Conservation (phyloP, 2,329 filamentous ascomycete species). For the Fusarium sp. region DNA sequence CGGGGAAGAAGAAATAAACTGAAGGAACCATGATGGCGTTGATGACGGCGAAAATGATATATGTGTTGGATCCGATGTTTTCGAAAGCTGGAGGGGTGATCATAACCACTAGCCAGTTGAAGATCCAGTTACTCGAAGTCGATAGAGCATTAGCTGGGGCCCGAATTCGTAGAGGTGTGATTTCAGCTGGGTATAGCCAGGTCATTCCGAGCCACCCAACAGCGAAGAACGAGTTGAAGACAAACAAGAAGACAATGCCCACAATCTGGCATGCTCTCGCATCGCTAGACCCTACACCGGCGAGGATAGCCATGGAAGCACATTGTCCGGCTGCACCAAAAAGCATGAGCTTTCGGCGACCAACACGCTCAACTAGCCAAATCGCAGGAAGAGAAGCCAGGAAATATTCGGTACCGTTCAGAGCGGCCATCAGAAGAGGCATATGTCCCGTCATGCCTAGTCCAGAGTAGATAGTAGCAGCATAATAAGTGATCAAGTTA, state of each 20-base stretch:
- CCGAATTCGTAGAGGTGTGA: conserved; percentile 74
- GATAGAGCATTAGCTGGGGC: conserved; percentile 69
- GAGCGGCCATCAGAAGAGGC: conserved; percentile 66
- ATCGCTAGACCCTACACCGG: conserved; percentile 63
- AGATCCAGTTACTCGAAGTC: conserved; percentile 69
- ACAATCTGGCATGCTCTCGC: conserved; percentile 65
- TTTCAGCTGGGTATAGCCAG: conserved; percentile 75
- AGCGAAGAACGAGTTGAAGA: conserved; percentile 68
- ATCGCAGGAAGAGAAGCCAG: conserved; percentile 71
- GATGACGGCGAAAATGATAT: conserved; percentile 74
- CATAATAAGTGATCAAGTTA: conserved; percentile 73
- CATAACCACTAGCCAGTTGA: conserved; percentile 73
- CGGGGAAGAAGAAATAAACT: conserved; percentile 72
- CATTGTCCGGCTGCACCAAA: conserved; percentile 73
- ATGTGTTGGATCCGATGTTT: conserved; percentile 68
- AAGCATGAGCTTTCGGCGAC: conserved; percentile 77
- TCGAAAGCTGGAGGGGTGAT: conserved; percentile 69
- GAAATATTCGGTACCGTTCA: conserved; percentile 62
- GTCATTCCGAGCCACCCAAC: conserved; percentile 68
- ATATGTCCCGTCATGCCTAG: conserved; percentile 65
- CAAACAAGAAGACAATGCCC: conserved; percentile 74
- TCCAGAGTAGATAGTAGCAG: conserved; percentile 67
- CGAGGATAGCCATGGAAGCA: conserved; percentile 71
- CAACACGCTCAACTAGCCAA: conserved; percentile 73
- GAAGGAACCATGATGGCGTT: conserved; percentile 69